Percentiles rank a stretch among this genome's conserved stretches.
These are phyloP conservation scores for Paradendryphiella salina DNA, from an alignment of 2,329 filamentous ascomycete species.

Conservation along the genomic window DNA sequence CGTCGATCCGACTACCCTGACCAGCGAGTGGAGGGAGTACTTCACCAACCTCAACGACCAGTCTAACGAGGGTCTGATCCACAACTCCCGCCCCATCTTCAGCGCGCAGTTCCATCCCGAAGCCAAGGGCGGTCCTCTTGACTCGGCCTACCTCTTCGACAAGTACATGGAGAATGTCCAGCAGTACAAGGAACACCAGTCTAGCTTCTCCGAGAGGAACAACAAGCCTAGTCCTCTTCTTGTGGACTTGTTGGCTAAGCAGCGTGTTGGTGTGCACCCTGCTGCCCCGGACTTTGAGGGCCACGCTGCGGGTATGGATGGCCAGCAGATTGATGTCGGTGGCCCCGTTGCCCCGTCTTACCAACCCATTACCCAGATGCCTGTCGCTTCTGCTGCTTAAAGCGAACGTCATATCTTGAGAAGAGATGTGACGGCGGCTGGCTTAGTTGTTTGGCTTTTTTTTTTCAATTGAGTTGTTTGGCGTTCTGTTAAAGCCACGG, in stretches of 20 bases:
- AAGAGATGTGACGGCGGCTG: neutral
- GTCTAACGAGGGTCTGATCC: constrained; percentile 96
- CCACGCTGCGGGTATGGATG: constrained; percentile 34
- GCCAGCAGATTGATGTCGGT: constrained; percentile 35
- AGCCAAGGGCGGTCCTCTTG: constrained; percentile 94
- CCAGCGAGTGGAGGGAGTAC: constrained; percentile 92
- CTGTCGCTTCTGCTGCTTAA: constrained; percentile 40
- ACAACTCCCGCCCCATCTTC: constrained; percentile 95
- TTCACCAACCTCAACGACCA: constrained; percentile 98
- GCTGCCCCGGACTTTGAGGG: constrained; percentile 42
- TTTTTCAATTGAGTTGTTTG: neutral
- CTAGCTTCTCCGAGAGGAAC: constrained; percentile 73
- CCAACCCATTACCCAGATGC: constrained; percentile 38
- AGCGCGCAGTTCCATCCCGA: constrained; percentile 98
- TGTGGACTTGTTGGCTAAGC: constrained; percentile 88
- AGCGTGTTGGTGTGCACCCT: constrained; percentile 81
- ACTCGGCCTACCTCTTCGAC: constrained; percentile 95
- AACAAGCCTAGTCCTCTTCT: constrained; percentile 85
- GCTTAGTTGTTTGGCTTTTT: constrained; percentile 2
- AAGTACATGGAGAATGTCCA: constrained; percentile 89
- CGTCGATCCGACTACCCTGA: constrained; percentile 80
- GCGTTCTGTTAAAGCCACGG: neutral
- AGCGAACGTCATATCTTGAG: neutral
- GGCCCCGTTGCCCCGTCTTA: constrained; percentile 36
- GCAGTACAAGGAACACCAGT: constrained; percentile 83